These are phyloP conservation scores for Prosopis cineraria DNA, from an alignment of 306 rosid genomes.

Conservation along the genomic window DNA sequence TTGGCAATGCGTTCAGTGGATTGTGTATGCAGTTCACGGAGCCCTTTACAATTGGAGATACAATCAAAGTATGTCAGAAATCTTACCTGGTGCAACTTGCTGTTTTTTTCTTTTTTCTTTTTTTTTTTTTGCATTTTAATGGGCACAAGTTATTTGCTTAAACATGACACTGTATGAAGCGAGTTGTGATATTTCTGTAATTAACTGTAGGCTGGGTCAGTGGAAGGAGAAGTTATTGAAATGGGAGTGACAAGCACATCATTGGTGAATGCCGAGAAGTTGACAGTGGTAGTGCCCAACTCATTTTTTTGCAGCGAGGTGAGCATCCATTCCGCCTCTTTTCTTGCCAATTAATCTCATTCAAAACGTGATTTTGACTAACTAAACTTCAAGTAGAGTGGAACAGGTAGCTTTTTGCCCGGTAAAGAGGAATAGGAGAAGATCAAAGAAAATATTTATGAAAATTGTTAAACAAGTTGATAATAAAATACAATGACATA, in stretches of 20 bases:
- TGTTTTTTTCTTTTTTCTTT: background rate
- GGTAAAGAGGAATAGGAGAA: too few species aligned
- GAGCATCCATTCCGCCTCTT: too few species aligned
- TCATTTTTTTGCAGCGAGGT: background rate
- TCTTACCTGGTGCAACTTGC: background rate
- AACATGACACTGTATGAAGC: background rate
- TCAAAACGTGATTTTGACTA: too few species aligned
- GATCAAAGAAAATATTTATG: too few species aligned
- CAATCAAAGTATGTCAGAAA: background rate
- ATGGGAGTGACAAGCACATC: background rate
- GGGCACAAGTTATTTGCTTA: background rate
- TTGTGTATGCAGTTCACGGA: background rate
- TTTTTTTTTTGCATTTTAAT: background rate
- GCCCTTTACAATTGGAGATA: background rate
- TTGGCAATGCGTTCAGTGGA: background rate
- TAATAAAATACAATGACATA: too few species aligned
- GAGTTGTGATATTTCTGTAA: background rate
- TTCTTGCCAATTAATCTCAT: too few species aligned
- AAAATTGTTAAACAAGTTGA: too few species aligned
- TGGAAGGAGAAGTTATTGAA: background rate
- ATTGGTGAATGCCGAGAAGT: background rate
- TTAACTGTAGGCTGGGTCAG: background rate
- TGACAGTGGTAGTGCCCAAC: background rate
- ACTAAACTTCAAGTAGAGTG: too few species aligned
- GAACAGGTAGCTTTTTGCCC: too few species aligned